Percentiles rank a stretch among this genome's conserved stretches.
These are phyloP conservation scores for Vaccinium macrocarpon DNA, from an alignment of 148 eudicot species.

Conservation along the genomic window DNA sequence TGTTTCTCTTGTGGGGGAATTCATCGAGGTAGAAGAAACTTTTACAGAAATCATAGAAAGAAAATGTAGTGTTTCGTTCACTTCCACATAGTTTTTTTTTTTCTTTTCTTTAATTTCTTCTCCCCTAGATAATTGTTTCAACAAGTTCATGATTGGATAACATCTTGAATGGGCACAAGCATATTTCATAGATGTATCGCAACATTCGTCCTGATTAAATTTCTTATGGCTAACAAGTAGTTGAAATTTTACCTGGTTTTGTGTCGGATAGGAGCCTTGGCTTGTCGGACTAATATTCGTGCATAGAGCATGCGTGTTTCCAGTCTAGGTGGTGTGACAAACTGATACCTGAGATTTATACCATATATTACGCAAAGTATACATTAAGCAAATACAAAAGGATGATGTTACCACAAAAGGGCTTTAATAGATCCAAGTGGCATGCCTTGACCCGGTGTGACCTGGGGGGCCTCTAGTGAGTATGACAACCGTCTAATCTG, in stretches of 20 bases:
- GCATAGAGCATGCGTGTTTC: no score
- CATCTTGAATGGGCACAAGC: background rate
- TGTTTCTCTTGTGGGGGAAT: background rate
- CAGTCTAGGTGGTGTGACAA: no score
- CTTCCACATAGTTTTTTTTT: background rate
- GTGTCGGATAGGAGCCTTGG: background rate
- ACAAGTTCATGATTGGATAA: background rate
- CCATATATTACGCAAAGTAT: no score
- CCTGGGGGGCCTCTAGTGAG: no score
- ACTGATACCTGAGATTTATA: no score
- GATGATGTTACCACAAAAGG: no score
- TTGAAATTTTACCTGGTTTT: background rate
- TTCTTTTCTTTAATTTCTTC: background rate
- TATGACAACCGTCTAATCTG: no score
- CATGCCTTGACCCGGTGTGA: no score
- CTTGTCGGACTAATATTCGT: background rate
- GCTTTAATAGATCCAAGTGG: no score
- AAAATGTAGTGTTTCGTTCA: background rate
- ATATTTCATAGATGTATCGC: background rate
- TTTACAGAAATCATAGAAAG: background rate
- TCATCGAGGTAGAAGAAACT: background rate
- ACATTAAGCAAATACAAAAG: no score
- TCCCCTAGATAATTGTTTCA: background rate
- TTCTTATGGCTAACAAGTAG: background rate
- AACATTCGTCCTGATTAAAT: background rate